Evolutionary conservation across 116 monocot genomes (phyloP).

Genomic region (Papilionanthe hybrid): DNA sequence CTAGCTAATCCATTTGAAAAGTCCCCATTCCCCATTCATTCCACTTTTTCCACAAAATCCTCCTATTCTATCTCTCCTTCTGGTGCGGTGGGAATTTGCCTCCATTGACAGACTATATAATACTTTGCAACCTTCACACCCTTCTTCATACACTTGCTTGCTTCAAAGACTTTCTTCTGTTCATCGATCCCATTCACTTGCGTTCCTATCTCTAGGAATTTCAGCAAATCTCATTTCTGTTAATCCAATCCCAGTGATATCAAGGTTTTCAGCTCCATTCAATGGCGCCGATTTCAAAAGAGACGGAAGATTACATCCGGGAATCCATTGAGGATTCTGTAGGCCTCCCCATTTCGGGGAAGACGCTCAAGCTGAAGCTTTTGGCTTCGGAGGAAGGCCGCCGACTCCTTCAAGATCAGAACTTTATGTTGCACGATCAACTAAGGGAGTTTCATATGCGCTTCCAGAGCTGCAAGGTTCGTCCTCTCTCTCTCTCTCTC

Average conservation of each 20-base stretch:
- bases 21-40: background rate
- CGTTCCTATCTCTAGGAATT: background rate
- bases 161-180: background rate
- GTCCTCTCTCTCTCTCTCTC: too few relatives aligned
- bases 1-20: background rate
- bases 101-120: too few relatives aligned
- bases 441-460: too few relatives aligned
- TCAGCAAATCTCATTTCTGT: background rate
- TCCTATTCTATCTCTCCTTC: background rate
- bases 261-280: background rate
- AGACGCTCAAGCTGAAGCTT: too few relatives aligned
- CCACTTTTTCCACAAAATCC: background rate
- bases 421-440: too few relatives aligned
- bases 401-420: too few relatives aligned
- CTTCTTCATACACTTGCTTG: background rate
- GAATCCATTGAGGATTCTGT: slow-evolving; percentile 69
- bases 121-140: background rate
- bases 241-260: background rate
- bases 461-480: too few relatives aligned
- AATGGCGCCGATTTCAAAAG: slow-evolving; percentile 58
- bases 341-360: too few relatives aligned
- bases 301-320: slow-evolving; percentile 60
- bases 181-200: too few relatives aligned
- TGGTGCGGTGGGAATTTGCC: too few relatives aligned
- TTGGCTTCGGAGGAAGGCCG: too few relatives aligned